Base-by-base conservation (phyloP, 371 early-diverging fungal genomes). In the Batkoa obscura region DNA sequence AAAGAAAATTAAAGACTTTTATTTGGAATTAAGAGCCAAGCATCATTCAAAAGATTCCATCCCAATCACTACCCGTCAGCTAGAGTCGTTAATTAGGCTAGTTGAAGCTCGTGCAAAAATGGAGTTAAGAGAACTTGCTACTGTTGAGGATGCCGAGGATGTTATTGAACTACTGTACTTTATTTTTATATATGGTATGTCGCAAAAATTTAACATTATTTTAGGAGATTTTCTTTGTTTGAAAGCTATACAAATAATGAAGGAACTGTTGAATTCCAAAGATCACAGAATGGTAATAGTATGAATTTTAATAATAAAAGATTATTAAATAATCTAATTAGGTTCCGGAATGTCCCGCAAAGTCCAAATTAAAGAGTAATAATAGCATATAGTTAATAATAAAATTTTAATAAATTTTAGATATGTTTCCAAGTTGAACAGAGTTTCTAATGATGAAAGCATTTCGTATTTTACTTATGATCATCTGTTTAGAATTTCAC, bases 51-150 rank as follows among this genome's bases (percentile, higher is more conserved):
- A 74, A 52, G 76, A 84, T 68, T 63, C 80, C 8, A 65, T 71
- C 12, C 95, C 98, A 8, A 78, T 99, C 55, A 99, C 99, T n/a
- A 88, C 98, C 5, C 83, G 99, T 67, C 88, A 98, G 35, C 77
- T 99, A 34, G 99, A 99, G 69, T 95, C 99, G 0, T 72, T 99
- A 50, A 95, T 99, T 64, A 86, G 99, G 62, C 72, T 99, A 60
- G 76, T 95, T 0, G 94, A 97, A 31, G 98, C 99, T 1, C 88
- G 94, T 68, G 99, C 99, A 31, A 97, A 97, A 65, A 76, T 85
- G 53, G 78, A 99, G 50, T 68, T 98, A 56, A 81, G 89, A 37
- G 66, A 75, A 15, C 67, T 68, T 0, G 91, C 98, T 6, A 89
- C 92, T 31, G 69, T 76, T 59, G 72, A 73, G 51, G 96, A 96